Base-by-base conservation (phyloP, 2,329 filamentous ascomycete genomes). In the Exserohilum turcica region DNA sequence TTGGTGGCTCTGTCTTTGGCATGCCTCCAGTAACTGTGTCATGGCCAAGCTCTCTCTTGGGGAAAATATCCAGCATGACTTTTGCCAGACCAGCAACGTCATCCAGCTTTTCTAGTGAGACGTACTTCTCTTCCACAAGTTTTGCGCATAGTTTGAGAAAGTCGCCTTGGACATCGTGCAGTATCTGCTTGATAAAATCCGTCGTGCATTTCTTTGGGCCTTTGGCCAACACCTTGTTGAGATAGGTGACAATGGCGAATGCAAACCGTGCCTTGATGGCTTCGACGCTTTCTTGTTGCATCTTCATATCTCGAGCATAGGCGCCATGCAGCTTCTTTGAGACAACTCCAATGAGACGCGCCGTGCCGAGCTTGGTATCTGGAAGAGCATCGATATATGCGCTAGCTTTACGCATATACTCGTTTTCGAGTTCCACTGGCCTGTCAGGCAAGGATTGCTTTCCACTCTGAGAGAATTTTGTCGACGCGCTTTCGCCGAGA, bases 51-150 rank as follows among this genome's bases (percentile, higher is more conserved):
- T 64, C 58, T 8, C 56, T 27, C 33, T 65, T 60, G 0, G 61
- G 63, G 5, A 66, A 35, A 7, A 62, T 43, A 3, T 58, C 46
- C 7, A 57, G 44, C 7, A 71, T 52, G n/a, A 52, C 53, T 7
- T 66, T 63, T 48, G 61, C 62, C 7, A 73, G 33, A 7, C 60
- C 61, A 32, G 50, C 33, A n/a, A 71, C 33, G 6, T 68, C 60
- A 9, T 68, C 54, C 1, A 70, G 36, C 21, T 59, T 59, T 6
- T 64, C 52, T 7, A 71, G 40, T 3, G 52, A 24, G 10, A 73
- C 44, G 10, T 60, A 49, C 6, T 59, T 54, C 12, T 60, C 43
- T 13, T 64, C 52, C 1, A 66, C 59, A 12, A 73, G 53, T 28
- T 42, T 53, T 0, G 57, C 54, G 37, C 57, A 70, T 0, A 73